phyloP scores from a whole-genome alignment of 495 filamentous ascomycete genomes.

The Extremus antarcticus region DNA sequence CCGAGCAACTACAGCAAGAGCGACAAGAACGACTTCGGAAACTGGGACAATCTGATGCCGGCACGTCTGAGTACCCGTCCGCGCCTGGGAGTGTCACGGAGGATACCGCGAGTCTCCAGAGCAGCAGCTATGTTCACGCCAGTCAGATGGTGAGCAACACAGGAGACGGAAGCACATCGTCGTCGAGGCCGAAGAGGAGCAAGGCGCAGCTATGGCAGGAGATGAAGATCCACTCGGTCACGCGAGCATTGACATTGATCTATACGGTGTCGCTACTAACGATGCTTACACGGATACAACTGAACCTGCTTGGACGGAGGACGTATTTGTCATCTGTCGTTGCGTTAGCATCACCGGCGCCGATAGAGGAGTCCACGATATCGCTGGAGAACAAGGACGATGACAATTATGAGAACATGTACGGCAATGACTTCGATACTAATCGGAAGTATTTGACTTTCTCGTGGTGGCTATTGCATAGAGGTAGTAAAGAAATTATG shows the following conservation, averaged over 20 bases:
- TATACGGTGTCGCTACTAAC: slow-evolving; percentile 85
- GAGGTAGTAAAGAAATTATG: slow-evolving; percentile 75
- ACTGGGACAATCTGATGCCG: slow-evolving; percentile 36
- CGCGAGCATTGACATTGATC: slow-evolving; percentile 77
- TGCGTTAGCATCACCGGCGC: slow-evolving; percentile 57
- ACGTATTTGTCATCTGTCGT: slow-evolving; percentile 94
- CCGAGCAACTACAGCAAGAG: slow-evolving; percentile 85
- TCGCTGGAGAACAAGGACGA: slow-evolving; percentile 83
- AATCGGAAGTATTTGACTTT: slow-evolving; percentile 91
- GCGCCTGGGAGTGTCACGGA: slow-evolving; percentile 69
- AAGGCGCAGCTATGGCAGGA: slow-evolving; percentile 96
- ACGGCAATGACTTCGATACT: slow-evolving; percentile 86
- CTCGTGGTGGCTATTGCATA: slow-evolving; percentile 94
- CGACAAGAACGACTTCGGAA: slow-evolving; percentile 63
- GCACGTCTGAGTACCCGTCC: slow-evolving; percentile 53
- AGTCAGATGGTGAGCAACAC: slow-evolving; percentile 56
- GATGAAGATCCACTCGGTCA: slow-evolving; percentile 88
- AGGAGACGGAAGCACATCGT: slow-evolving; percentile 25
- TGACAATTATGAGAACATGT: slow-evolving; percentile 62
- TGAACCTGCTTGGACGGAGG: slow-evolving; percentile 89
- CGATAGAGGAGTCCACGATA: slow-evolving; percentile 50
- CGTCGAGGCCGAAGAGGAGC: slow-evolving; percentile 51
- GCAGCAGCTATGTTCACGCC: slow-evolving; percentile 67
- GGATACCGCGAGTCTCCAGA: slow-evolving; percentile 65
- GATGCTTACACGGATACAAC: slow-evolving; percentile 87